Conservation (phyloP, 441 rosid species). For the Aleurites moluccanus region DNA sequence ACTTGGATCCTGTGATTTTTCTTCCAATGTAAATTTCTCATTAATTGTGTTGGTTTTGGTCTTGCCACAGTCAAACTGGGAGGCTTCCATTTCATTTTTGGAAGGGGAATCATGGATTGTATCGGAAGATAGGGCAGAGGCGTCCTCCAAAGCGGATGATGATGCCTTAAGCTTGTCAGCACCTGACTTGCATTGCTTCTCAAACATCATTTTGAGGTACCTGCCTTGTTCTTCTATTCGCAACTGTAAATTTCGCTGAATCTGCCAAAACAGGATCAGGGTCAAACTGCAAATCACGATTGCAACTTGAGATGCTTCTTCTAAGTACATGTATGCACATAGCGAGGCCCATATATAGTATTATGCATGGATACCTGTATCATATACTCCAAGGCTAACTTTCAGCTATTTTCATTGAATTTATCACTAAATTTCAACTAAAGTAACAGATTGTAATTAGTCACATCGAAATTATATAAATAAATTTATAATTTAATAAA, state of each 20-base stretch:
- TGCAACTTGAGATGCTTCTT: not conserved
- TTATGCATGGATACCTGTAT: not conserved
- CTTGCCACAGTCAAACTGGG: conserved; percentile 33
- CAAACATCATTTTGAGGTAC: conserved; percentile 93
- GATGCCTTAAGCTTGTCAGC: conserved; percentile 52
- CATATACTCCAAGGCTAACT: not conserved
- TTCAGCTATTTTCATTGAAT: not conserved
- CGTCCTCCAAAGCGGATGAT: conserved; percentile 47
- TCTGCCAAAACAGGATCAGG: conserved; percentile 43
- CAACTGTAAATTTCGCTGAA: conserved; percentile 89
- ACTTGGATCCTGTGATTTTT: conserved; percentile 26
- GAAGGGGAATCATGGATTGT: conserved; percentile 31
- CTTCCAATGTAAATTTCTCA: conserved; percentile 28
- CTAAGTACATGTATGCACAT: not conserved
- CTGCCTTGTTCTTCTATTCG: conserved; percentile 95
- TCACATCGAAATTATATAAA: not conserved
- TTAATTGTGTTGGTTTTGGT: conserved; percentile 10
- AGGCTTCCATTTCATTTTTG: conserved; percentile 33
- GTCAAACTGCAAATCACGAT: not conserved
- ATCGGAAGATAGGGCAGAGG: conserved; percentile 31
- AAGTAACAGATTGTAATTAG: not conserved
- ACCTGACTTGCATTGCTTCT: conserved; percentile 76
- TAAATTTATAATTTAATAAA: not conserved
- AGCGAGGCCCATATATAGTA: too few species aligned
- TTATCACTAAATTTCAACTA: too few species aligned